Evolutionary conservation across 495 filamentous ascomycete species (phyloP), one percentile per base, ranked within the genome.

Genomic region (Penicillium paradoxum): DNA sequence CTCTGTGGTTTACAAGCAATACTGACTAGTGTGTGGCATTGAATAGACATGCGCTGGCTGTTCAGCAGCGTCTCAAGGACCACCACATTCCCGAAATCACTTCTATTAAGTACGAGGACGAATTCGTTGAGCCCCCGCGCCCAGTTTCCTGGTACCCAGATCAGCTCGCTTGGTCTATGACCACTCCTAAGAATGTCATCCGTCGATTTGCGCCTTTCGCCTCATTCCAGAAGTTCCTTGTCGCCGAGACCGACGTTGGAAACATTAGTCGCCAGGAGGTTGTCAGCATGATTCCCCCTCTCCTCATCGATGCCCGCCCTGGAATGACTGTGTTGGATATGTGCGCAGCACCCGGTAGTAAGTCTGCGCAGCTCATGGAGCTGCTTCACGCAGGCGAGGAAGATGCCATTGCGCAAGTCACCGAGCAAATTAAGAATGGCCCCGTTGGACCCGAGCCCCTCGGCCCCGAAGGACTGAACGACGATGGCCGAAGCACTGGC

Each of bases 221-320:
- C 40, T 86, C 86, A 14, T 97, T 98, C 70, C 93, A 98, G 70
- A 95, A 93, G 66, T 98, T 95, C 76, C 75, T 98, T n/a, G 93
- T 98, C 19, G 91, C 91, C 22, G 93, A 98, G 75, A 96, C 93
- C 10, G 90, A 87, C 40, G 89, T 96, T 45, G 93, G 93, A 63
- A 98, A 97, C 64, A 97, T 98, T 65, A 95, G 86, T 68, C 82
- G 93, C 59, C 93, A 98, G 70, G 93, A 98, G 73, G 83, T 92
- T 18, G 93, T 98, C 54, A 95, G 89, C 77, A 98, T 98, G 93
- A 96, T 98, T 56, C 93, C 93, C 21, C 95, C 95, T 19, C 82
- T 97, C 45, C 74, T 97, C 52, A 88, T 97, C 80, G 92, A 96
- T 63, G 71, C 96, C 25, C 81, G 81, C 46, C 90, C 95, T 17